Base-by-base conservation (phyloP, 2,329 filamentous ascomycete species). In the Dactylellina haptotyla region DNA sequence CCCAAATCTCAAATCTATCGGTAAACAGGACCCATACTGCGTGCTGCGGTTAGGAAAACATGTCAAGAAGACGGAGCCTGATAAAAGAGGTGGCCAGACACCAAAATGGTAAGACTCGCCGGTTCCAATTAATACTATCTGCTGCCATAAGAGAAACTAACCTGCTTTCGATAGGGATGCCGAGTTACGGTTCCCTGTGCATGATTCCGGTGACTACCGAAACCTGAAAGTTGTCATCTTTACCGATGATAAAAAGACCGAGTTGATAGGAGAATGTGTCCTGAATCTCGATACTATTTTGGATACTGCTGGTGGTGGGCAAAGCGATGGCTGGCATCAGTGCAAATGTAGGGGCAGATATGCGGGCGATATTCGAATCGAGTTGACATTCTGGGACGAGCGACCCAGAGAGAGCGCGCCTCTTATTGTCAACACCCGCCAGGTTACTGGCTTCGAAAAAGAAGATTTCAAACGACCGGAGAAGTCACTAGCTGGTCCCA, bases 21-120 rank as follows among this genome's bases (percentile, higher is more conserved):
- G 95, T 64, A 99, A 99, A 83, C 95, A 99, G 83, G 93, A 98
- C 80, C 94, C 95, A 0, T 99, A 98, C 82, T 97, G 93, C 82
- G 95, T 95, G 37, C 93, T 93, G 30, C 86, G 95, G 61, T 83
- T 99, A 48, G 95, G 94, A 32, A 99, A 99, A 81, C 93, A 98
- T 82, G 95, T 95, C 51, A 96, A 96, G 84, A 97, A 97, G 85
- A 99, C 95, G 1, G 90, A 90, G 41, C 97, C 94, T 3, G 95
- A 99, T 81, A 89, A 94, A 78, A 87, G 95, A 79, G 95, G 95
- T 76, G 95, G 95, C 43, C 95, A 99, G 82, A 98, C 95, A 39
- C 95, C 95, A 5, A 89, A 87, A 86, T 99, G 95, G 95, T 97
- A 87, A 80, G 88, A 81, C 62, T 34, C 8, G 6, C 58, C 18